Conservation (phyloP, 2,329 filamentous ascomycete genomes). For the Onygenales sp. region DNA sequence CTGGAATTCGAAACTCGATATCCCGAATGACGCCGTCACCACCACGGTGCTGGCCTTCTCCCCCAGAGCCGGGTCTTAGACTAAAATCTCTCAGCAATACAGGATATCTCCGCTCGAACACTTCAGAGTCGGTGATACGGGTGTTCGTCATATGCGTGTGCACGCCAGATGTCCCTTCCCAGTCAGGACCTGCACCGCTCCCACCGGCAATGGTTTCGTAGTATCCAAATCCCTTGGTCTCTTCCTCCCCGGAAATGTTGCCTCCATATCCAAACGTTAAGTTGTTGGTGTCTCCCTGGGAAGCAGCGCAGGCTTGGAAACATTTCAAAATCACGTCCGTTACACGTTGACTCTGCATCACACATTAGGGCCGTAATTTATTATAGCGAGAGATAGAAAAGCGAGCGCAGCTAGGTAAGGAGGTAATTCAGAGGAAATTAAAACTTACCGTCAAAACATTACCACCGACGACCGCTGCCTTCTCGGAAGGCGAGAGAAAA, state of each 20-base stretch:
- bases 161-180: constrained; percentile 67
- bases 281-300: constrained; percentile 70
- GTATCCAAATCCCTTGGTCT: constrained; percentile 61
- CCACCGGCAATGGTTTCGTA: constrained; percentile 79
- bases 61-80: constrained; percentile 54
- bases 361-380: not conserved
- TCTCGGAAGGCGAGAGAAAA: constrained; percentile 62
- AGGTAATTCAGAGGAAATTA: not conserved
- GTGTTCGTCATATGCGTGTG: constrained; percentile 84
- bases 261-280: constrained; percentile 69
- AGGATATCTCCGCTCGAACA: constrained; percentile 69
- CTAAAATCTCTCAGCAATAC: constrained; percentile 63
- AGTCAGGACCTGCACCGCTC: constrained; percentile 60
- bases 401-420: not conserved
- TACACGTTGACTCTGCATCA: constrained; percentile 52
- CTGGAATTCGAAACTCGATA: constrained; percentile 69
- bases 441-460: constrained; percentile 58
- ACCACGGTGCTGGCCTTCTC: constrained; percentile 56
- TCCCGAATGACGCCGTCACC: constrained; percentile 70
- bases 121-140: constrained; percentile 69
- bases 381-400: not conserved
- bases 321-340: constrained; percentile 70
- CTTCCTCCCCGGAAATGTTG: constrained; percentile 45
- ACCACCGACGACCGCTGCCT: constrained; percentile 67
- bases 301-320: constrained; percentile 65